Evolutionary conservation across 768 basidiomycete species (phyloP).

Genomic region (Boletus tomentosulus): DNA sequence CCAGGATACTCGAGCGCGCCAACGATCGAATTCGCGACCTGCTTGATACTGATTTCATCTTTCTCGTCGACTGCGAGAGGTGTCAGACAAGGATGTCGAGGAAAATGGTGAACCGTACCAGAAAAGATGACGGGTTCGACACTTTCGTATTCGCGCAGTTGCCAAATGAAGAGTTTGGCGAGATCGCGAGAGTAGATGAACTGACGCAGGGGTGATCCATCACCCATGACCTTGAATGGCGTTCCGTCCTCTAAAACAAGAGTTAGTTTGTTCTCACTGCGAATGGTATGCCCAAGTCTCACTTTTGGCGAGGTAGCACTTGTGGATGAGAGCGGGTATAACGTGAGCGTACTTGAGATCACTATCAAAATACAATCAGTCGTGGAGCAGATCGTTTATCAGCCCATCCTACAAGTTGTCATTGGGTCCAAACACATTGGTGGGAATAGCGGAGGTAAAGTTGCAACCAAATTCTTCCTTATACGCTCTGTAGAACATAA

Average conservation of each 20-base stretch:
- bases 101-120: constrained; percentile 40
- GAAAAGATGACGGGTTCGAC: constrained; percentile 93
- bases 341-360: constrained; percentile 91
- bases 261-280: neutral
- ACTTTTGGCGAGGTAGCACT: constrained; percentile 91
- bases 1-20: constrained; percentile 76
- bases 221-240: constrained; percentile 83
- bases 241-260: constrained; percentile 61
- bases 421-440: constrained; percentile 92
- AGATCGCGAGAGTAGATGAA: constrained; percentile 97
- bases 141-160: constrained; percentile 83
- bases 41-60: constrained; percentile 90
- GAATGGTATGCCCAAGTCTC: constrained; percentile 6
- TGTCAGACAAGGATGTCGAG: neutral
- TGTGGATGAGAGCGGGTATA: constrained; percentile 91
- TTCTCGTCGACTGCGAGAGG: constrained; percentile 71
- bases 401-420: constrained; percentile 75
- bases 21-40: constrained; percentile 89
- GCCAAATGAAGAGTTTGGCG: constrained; percentile 93
- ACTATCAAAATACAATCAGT: constrained; percentile 37
- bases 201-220: constrained; percentile 91
- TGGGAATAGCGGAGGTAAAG: constrained; percentile 96
- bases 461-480: constrained; percentile 92
- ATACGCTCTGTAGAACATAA: constrained; percentile 62
- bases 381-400: neutral